A percentile compares a stretch with the other conserved stretches of the same genome.
phyloP scores from a whole-genome alignment of 768 basidiomycete species.

The Rhizopogon vesiculosus region DNA sequence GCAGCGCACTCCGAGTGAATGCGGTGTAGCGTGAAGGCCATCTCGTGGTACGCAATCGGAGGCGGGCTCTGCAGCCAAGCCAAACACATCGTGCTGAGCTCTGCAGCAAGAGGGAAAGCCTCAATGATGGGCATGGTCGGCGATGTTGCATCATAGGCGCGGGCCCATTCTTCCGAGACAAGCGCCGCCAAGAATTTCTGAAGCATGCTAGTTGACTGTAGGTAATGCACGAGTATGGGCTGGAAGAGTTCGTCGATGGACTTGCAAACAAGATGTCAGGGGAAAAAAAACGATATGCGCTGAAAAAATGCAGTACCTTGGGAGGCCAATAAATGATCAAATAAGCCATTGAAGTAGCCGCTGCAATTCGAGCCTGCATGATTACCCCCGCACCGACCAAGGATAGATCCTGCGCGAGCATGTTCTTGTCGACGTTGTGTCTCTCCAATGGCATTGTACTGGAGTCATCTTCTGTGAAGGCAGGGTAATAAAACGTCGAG shows the following conservation, averaged over 20 bases:
- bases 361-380: conserved; percentile 73
- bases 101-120: conserved; percentile 52
- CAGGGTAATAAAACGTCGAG: conserved; percentile 62
- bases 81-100: conserved; percentile 66
- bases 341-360: conserved; percentile 72
- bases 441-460: conserved; percentile 46
- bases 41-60: conserved; percentile 86
- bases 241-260: conserved; percentile 64
- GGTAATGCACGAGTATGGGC: conserved; percentile 72
- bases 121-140: conserved; percentile 44
- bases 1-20: conserved; percentile 77
- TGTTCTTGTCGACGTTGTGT: conserved; percentile 95
- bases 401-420: conserved; percentile 86
- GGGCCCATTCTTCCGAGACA: conserved; percentile 91
- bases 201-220: conserved; percentile 86
- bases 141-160: conserved; percentile 37
- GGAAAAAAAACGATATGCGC: too few relatives aligned
- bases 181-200: conserved; percentile 85
- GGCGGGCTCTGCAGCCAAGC: conserved; percentile 69
- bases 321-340: conserved; percentile 65
- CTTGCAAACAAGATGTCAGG: conserved; percentile 10
- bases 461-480: conserved; percentile 41
- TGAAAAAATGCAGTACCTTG: conserved; percentile 33
- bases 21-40: conserved; percentile 74
- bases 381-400: conserved; percentile 74